Evolutionary conservation across 2,329 filamentous ascomycete species (phyloP), one percentile per base, ranked within the genome.

Genomic region (Calonectria hawksworthii): DNA sequence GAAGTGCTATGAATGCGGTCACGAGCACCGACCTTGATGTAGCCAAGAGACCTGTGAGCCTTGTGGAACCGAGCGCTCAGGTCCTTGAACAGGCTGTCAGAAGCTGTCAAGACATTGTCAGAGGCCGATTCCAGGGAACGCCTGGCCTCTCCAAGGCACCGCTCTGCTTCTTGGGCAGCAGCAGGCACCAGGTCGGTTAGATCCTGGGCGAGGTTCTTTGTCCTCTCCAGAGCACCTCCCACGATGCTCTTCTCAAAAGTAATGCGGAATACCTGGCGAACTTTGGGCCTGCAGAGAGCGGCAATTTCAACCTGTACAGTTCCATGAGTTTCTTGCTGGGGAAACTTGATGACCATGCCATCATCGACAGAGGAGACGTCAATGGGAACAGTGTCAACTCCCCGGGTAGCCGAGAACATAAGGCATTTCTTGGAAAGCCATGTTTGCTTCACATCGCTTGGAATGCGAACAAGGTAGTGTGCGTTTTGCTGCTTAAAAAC

Each of bases 221-320:
- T 87, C 10, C 84, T 85, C 70, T 89, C 88, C 8, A 89, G 76
- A 18, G 86, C 86, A 50, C 87, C 86, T 16, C 84, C 85, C 52
- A 90, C 81, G 21, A 86, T 82, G 28, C 87, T 85, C 80, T 85
- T 88, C 61, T 91, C 90, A 82, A 93, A 92, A 81, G 92, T 89
- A 36, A 93, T 84, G 50, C 89, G 87, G 81, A 93, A 91, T 0
- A 89, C 89, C 83, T 93, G 91, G 79, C 90, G 90, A 76, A 93
- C 87, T 82, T 88, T 90, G 30, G 92, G 92, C 75, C 89, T 90
- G 70, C 88, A 90, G 18, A 87, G 90, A 1, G 92, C 92, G 70
- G 89, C 86, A 44, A 94, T 87, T 2, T 89, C 88, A 56, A 94
- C 86, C 68, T 90, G 90, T 66, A 93, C 83, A 47, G 90, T 82